Conservation (phyloP, 1,284 basidiomycete species). For the Cutaneotrichosporon dermatis region DNA sequence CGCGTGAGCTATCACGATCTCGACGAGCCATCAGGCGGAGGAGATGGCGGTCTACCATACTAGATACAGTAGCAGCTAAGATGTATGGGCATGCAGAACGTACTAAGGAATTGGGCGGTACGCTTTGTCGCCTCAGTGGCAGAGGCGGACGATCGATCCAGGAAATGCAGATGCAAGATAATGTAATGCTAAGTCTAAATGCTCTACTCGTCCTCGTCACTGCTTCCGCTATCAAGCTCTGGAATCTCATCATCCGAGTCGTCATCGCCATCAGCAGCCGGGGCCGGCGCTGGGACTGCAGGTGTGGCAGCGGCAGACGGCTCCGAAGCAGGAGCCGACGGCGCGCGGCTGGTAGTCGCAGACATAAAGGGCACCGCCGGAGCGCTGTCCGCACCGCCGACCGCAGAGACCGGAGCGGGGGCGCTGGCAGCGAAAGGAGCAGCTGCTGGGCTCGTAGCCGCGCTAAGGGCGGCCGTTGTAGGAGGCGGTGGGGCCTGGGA, state of each 20-base stretch:
- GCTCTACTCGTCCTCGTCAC: constrained; percentile 27
- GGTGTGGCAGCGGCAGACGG: neutral
- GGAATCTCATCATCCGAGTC: constrained; percentile 56
- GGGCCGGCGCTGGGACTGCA: neutral
- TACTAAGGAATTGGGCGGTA: no score
- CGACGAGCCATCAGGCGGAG: constrained; percentile 38
- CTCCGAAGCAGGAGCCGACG: neutral
- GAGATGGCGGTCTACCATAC: constrained; percentile 44
- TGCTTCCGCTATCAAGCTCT: constrained; percentile 42
- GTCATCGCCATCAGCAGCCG: neutral
- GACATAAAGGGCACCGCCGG: neutral
- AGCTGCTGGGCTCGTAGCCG: neutral
- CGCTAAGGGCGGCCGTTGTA: neutral
- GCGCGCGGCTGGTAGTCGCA: neutral
- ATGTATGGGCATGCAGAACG: neutral
- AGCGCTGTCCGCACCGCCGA: no score
- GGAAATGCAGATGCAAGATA: no score
- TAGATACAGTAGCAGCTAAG: constrained; percentile 14
- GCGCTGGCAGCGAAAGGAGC: neutral
- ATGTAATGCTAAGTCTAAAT: neutral
- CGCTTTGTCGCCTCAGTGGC: no score
- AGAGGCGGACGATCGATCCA: no score
- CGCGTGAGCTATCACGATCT: constrained; percentile 46
- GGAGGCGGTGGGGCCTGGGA: no score
- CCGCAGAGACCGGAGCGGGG: neutral